Base-by-base conservation (phyloP, 2,329 filamentous ascomycete species). In the Exophiala oligosperma region DNA sequence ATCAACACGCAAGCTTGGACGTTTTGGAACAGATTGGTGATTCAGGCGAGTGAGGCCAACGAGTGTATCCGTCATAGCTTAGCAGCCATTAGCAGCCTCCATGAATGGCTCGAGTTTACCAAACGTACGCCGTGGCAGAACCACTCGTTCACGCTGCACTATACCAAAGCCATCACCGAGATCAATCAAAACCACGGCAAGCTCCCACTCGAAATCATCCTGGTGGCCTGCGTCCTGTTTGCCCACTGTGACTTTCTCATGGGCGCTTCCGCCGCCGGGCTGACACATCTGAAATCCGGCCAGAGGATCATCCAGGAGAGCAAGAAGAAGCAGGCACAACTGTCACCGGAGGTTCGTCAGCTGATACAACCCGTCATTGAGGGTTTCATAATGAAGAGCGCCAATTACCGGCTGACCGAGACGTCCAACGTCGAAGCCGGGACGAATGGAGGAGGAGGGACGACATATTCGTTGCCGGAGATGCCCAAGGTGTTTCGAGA, bases 181-280 rank as follows among this genome's bases (percentile, higher is more conserved):
- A 62, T 62, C 40, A 62, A 62, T 38, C 49, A 56, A 14, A 54
- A 53, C 32, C 59, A 62, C 26, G 35, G 40, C 26, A 43, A 37
- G 9, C 49, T 62, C 29, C 52, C 59, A 9, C 26, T 62, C 52
- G 59, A 62, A 23, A 59, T 62, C 38, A 46, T 62, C 24, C 56
- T 62, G 24, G 54, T 62, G 14, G 54, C 49, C 29, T 62, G 59
- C 46, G 32, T 62, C 14, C 56, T 62, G 7, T 62, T 62, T 38
- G 59, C 59, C 12, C 59, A 59, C 41, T 62, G 59, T 46, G 59
- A 62, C 11, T 62, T 59, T 21, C 40, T 62, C 21, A 59, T 62
- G 56, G 59, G 56, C 11, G 56, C 56, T 14, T 59, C 59, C n/a
- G 59, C 52, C 5, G 56, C 56, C 14, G 59, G 59, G 6, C 43